These are phyloP conservation scores for Trametes pubescens DNA, from an alignment of 1,284 basidiomycete species.

Conservation along the genomic window DNA sequence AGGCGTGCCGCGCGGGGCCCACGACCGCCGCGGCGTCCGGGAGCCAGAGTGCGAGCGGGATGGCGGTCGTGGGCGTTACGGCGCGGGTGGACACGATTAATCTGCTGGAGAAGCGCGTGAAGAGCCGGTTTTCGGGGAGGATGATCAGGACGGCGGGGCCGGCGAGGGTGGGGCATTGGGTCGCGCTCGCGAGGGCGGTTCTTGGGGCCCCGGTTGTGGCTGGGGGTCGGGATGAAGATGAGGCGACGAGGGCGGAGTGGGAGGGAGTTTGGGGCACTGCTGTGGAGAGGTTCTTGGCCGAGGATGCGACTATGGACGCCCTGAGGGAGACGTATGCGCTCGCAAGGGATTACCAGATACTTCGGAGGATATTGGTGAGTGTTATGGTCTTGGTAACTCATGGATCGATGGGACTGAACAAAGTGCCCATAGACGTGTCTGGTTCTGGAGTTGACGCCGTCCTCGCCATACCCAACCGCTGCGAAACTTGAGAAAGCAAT, in stretches of 20 bases:
- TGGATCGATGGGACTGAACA: background rate
- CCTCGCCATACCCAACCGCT: conserved; percentile 60
- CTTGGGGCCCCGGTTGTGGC: conserved; percentile 47
- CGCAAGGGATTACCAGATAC: conserved; percentile 70
- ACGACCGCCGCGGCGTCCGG: conserved; percentile 40
- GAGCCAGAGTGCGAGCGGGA: conserved; percentile 56
- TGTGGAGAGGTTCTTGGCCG: conserved; percentile 63
- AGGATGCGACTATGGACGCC: conserved; percentile 52
- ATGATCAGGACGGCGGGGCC: conserved; percentile 81
- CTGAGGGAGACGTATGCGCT: conserved; percentile 71
- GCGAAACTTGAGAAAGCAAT: conserved; percentile 51
- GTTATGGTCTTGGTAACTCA: background rate
- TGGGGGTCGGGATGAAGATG: conserved; percentile 53
- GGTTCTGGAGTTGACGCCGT: conserved; percentile 55
- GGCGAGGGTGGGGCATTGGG: conserved; percentile 59
- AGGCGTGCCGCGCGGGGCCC: conserved; percentile 66
- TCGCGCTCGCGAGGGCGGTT: conserved; percentile 51
- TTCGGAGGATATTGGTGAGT: conserved; percentile 75
- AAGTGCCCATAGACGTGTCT: conserved; percentile 53
- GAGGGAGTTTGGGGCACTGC: conserved; percentile 61
- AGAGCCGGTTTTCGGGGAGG: conserved; percentile 93
- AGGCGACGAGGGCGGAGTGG: conserved; percentile 53
- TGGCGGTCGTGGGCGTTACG: conserved; percentile 87
- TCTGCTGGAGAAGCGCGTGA: conserved; percentile 92
- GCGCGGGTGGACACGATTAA: conserved; percentile 89